A percentile compares a stretch with the other conserved stretches of the same genome.
Conservation (phyloP, 2,329 filamentous ascomycete genomes). For the Cladobotryum protrusum region DNA sequence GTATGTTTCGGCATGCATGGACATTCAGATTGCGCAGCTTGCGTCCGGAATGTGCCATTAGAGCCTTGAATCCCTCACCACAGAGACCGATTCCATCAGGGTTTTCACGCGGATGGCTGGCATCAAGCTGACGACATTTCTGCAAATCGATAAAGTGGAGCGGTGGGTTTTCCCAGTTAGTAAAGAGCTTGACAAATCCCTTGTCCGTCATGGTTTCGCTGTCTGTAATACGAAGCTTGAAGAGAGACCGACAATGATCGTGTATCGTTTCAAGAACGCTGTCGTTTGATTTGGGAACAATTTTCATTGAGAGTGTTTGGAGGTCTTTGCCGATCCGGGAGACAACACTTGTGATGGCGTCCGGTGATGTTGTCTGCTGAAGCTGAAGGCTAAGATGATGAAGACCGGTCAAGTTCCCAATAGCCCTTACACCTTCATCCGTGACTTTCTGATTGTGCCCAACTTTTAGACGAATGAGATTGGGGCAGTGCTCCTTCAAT, state of each 20-base stretch:
- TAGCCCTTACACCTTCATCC: constrained; percentile 56
- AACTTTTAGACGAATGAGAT: constrained; percentile 70
- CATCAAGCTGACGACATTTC: constrained; percentile 71
- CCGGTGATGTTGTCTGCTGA: constrained; percentile 48
- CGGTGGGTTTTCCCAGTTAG: constrained; percentile 65
- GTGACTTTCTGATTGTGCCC: constrained; percentile 72
- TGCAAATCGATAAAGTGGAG: constrained; percentile 68
- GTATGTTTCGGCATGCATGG: constrained; percentile 79
- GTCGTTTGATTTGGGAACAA: constrained; percentile 62
- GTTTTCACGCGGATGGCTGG: constrained; percentile 59
- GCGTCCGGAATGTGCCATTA: constrained; percentile 77
- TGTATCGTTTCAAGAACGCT: constrained; percentile 65
- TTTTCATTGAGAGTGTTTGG: constrained; percentile 70
- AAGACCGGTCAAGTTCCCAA: constrained; percentile 57
- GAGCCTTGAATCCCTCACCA: constrained; percentile 65
- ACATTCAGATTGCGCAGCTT: constrained; percentile 64
- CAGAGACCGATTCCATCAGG: constrained; percentile 65
- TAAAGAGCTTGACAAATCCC: constrained; percentile 68
- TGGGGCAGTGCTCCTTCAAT: constrained; percentile 59
- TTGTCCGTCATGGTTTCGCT: constrained; percentile 70
- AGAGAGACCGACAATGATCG: constrained; percentile 57
- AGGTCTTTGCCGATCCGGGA: constrained; percentile 57
- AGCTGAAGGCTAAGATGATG: constrained; percentile 71
- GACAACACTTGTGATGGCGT: constrained; percentile 56
- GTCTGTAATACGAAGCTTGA: constrained; percentile 75